phyloP scores from a whole-genome alignment of 176 grass and related monocot species.

The Elymus sibiricus region DNA sequence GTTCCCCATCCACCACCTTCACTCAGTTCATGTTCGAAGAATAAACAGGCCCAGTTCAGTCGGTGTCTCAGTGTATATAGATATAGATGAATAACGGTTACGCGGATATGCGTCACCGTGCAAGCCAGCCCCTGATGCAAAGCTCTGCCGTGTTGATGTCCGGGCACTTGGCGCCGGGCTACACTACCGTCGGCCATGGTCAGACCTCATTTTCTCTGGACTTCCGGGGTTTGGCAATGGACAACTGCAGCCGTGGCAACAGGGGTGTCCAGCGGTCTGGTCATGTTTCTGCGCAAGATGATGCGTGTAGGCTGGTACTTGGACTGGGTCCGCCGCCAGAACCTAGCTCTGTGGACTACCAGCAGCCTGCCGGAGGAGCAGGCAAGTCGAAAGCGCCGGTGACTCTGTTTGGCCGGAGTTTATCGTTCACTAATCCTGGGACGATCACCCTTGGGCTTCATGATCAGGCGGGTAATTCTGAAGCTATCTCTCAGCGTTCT shows the following conservation, averaged over 20 bases:
- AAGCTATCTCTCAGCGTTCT: neutral
- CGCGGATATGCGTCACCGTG: neutral
- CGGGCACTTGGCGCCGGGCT: constrained; percentile 10
- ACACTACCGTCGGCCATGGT: constrained; percentile 4
- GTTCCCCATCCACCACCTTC: constrained; percentile 15
- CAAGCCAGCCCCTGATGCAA: constrained; percentile 32
- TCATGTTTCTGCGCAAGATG: constrained; percentile 37
- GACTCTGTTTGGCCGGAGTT: constrained; percentile 42
- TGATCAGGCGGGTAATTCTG: neutral
- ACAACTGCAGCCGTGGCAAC: neutral
- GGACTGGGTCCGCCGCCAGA: constrained; percentile 50
- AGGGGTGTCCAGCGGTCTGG: neutral
- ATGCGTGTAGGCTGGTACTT: constrained; percentile 57
- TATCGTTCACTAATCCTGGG: constrained; percentile 41
- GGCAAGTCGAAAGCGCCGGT: constrained; percentile 34
- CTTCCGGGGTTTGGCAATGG: constrained; percentile 11
- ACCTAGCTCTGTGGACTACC: neutral
- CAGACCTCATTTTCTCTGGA: constrained; percentile 37
- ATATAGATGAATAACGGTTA: constrained; percentile 35
- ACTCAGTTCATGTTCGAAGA: neutral
- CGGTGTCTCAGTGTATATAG: neutral
- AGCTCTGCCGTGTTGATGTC: constrained; percentile 7
- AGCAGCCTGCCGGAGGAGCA: neutral
- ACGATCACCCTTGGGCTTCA: constrained; percentile 37
- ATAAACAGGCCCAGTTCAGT: neutral